phyloP scores from a whole-genome alignment of 1,284 basidiomycete species.

The Cystobasidiaceae sp. region DNA sequence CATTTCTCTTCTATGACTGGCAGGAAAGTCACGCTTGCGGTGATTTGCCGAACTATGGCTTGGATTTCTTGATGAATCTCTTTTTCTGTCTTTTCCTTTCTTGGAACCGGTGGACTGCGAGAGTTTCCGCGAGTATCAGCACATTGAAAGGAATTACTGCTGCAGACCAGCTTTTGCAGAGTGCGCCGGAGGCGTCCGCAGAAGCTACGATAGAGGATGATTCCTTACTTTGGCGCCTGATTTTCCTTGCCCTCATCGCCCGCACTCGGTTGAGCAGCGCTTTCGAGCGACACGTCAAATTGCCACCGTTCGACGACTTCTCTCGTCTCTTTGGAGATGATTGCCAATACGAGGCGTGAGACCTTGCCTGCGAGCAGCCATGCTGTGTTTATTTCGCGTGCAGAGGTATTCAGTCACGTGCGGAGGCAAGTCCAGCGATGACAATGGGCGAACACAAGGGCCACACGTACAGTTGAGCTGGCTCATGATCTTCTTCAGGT shows the following conservation, averaged over 20 bases:
- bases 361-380: conserved; percentile 85
- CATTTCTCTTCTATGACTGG: conserved; percentile 93
- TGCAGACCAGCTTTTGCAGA: neutral
- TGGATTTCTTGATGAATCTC: conserved; percentile 97
- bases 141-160: too few species aligned
- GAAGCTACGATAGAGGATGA: neutral
- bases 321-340: conserved; percentile 88
- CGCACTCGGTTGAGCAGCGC: neutral
- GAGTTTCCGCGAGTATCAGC: neutral
- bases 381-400: too few species aligned
- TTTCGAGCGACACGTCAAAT: conserved; percentile 81
- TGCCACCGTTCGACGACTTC: conserved; percentile 95
- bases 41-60: conserved; percentile 97
- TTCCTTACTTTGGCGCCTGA: conserved; percentile 11
- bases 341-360: conserved; percentile 87
- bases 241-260: conserved; percentile 39
- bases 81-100: conserved; percentile 60
- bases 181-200: neutral
- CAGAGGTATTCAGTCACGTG: conserved; percentile 56
- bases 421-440: neutral
- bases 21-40: conserved; percentile 89
- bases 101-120: conserved; percentile 31
- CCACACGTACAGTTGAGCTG: conserved; percentile 70
- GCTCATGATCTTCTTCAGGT: conserved; percentile 81
- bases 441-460: neutral